phyloP scores from a whole-genome alignment of 192 early-diverging fungal genomes.

The Coemansia sp. region DNA sequence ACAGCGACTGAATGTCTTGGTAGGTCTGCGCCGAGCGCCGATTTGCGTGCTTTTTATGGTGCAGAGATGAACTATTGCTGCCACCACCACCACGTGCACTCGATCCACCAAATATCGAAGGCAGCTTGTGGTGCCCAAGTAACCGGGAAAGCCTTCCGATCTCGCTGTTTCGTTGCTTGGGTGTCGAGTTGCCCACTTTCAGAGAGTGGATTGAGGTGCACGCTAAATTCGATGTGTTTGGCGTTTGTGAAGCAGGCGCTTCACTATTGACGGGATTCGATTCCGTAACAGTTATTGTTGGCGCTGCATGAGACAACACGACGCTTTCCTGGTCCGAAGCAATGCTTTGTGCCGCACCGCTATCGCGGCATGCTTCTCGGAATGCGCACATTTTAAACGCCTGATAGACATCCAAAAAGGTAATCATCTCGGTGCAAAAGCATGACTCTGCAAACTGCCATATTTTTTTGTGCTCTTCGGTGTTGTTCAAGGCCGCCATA shows the following conservation, averaged over 20 bases:
- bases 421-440: conserved; percentile 32
- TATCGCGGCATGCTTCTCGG: no score
- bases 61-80: no score
- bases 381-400: conserved; percentile 39
- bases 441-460: conserved; percentile 20
- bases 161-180: no score
- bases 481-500: conserved; percentile 13
- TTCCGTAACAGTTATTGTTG: conserved; percentile 1
- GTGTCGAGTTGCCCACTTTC: no score
- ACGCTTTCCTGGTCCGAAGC: no score
- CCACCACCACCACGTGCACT: no score
- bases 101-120: background rate
- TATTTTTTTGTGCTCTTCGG: conserved; percentile 15
- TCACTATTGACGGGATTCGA: background rate
- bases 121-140: background rate
- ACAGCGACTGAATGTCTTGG: conserved; percentile 6
- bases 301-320: no score
- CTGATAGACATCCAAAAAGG: conserved; percentile 33
- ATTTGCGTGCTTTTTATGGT: background rate
- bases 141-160: no score
- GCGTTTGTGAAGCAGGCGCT: no score
- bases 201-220: no score
- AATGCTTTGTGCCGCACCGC: no score
- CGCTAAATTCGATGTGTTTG: no score
- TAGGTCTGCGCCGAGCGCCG: background rate